Base-by-base conservation (phyloP, 805 yeast species). In the Peterozyma xylosa region DNA sequence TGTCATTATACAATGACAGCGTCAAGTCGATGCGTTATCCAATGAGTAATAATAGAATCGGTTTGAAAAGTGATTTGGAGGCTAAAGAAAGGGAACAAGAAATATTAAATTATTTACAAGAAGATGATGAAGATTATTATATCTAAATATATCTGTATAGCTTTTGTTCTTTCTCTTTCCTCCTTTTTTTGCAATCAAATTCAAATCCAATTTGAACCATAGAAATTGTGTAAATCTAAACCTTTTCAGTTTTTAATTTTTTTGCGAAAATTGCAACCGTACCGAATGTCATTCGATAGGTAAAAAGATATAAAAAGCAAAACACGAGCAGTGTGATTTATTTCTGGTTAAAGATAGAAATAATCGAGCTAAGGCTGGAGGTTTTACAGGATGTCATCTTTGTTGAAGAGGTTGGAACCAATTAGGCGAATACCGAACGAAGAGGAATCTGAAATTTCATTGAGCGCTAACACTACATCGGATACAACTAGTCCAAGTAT, bases 1-100 rank as follows among this genome's bases (percentile, higher is more conserved):
- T 88, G 67, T 76, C 83, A 39, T 73, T 91, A 52, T 95, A 91
- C 66, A 88, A 89, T 54, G 97, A 91, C 56, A 79, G 87, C 62
- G 95, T 91, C 47, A 86, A 87, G 66, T 88, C 96, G 9, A 88
- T 93, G 97, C 78, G 97, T 56, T 93, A 87, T 64, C 96, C 96
- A 9, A 70, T 72, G 66, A 70, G 73, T 43, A 70, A 71, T 41
- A 73, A 73, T 50, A 62, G 74, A 39, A 65, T 62, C 16, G 81
- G 76, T 48, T 59, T 73, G 45, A 73, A 74, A 56, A 62, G 62
- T 4, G 80, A 74, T 41, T 68, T 73, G 44, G 79, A 76, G 54
- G 76, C 78, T 4, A 68, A 80, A 15, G 80, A 76, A 53, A 64
- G 79, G 38, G 82, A 76, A 49, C 76, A 63, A 43, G 70, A 65